phyloP scores from a whole-genome alignment of 805 yeast genomes.

The Candida tibetensis region DNA sequence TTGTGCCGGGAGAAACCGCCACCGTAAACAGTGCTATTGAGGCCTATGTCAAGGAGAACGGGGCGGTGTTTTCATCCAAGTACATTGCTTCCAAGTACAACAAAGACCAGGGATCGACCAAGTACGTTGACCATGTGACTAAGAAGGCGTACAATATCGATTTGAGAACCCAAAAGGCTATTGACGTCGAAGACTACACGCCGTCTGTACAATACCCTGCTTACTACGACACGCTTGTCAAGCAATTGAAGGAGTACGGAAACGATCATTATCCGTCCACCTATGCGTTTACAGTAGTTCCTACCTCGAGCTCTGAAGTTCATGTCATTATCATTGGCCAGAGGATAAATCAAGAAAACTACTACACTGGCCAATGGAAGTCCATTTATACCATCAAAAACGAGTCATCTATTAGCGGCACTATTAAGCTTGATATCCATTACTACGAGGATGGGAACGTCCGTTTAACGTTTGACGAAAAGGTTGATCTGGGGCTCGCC shows the following conservation, averaged over 20 bases:
- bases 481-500: slow-evolving; percentile 16
- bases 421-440: slow-evolving; percentile 70
- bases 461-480: slow-evolving; percentile 53
- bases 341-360: slow-evolving; percentile 70
- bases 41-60: slow-evolving; percentile 25
- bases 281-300: slow-evolving; percentile 45
- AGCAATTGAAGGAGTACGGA: slow-evolving; percentile 49
- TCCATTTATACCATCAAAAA: slow-evolving; percentile 52
- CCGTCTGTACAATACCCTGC: slow-evolving; percentile 24
- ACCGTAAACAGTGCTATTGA: slow-evolving; percentile 29
- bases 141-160: slow-evolving; percentile 58
- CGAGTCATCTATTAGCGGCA: slow-evolving; percentile 44
- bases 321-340: slow-evolving; percentile 65
- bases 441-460: slow-evolving; percentile 97
- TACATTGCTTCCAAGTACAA: slow-evolving; percentile 34
- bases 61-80: slow-evolving; percentile 27
- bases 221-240: slow-evolving; percentile 28
- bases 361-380: slow-evolving; percentile 87
- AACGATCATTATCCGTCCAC: slow-evolving; percentile 63
- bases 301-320: slow-evolving; percentile 29
- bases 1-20: slow-evolving; percentile 20
- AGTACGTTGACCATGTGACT: slow-evolving; percentile 50
- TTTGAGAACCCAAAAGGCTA: slow-evolving; percentile 45
- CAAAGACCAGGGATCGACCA: slow-evolving; percentile 35
- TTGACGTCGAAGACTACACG: slow-evolving; percentile 49